Percentiles rank a stretch among this genome's conserved stretches.
phyloP scores from a whole-genome alignment of 768 basidiomycete genomes.

The Tricholoma furcatifolium region DNA sequence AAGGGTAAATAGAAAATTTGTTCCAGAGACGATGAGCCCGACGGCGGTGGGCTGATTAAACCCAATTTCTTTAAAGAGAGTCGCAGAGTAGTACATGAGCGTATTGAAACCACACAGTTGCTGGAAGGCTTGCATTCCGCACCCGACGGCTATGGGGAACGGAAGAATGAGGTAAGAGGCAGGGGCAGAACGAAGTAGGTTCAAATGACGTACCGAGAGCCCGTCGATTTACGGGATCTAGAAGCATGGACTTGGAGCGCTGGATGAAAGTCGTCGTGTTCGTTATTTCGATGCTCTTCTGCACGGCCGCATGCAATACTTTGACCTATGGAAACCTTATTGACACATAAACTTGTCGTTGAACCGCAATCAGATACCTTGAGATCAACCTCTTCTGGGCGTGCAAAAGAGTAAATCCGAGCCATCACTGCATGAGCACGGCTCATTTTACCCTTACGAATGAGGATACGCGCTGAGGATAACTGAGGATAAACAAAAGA shows the following conservation, averaged over 20 bases:
- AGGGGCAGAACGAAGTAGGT: neutral
- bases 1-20: constrained; percentile 38
- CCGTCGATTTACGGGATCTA: constrained; percentile 58
- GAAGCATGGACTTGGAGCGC: constrained; percentile 53
- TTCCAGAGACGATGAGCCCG: constrained; percentile 74
- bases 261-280: constrained; percentile 61
- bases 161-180: neutral
- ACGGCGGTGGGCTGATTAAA: constrained; percentile 83
- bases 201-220: constrained; percentile 56
- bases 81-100: constrained; percentile 73
- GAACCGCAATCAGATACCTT: constrained; percentile 39
- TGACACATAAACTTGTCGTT: neutral
- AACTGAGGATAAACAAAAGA: neutral
- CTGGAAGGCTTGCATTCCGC: constrained; percentile 82
- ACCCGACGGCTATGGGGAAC: constrained; percentile 55
- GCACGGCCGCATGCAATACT: constrained; percentile 58
- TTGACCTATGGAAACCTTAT: constrained; percentile 43
- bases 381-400: constrained; percentile 59
- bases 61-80: constrained; percentile 77
- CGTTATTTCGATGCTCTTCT: constrained; percentile 59
- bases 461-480: constrained; percentile 51
- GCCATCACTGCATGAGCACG: constrained; percentile 54
- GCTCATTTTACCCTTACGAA: constrained; percentile 51
- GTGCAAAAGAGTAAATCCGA: constrained; percentile 70
- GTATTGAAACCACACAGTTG: constrained; percentile 87